These are phyloP conservation scores for Cyclospora cayetanensis DNA, from an alignment of 169 alveolate genomes.

Conservation along the genomic window DNA sequence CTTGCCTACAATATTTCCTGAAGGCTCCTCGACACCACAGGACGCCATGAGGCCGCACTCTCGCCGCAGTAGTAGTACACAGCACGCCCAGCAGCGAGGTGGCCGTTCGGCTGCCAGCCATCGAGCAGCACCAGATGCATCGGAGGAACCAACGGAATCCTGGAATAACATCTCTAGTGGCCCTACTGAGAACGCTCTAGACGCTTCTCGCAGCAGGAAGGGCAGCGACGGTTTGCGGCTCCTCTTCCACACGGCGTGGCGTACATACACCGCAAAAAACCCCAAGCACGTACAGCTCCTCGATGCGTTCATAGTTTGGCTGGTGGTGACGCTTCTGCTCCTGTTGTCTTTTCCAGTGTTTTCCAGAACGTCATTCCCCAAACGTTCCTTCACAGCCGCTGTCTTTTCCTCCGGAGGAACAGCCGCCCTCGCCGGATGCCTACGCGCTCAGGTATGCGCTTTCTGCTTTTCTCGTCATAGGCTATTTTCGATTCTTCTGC, in stretches of 20 bases:
- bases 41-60: too few relatives aligned
- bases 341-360: conserved; percentile 3
- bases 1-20: too few relatives aligned
- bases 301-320: background rate
- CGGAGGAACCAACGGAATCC: too few relatives aligned
- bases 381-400: conserved; percentile 35
- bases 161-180: background rate
- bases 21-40: too few relatives aligned
- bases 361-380: conserved; percentile 23
- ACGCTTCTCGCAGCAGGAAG: background rate
- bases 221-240: background rate
- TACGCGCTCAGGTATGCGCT: conserved; percentile 14
- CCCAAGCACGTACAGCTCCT: background rate
- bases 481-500: background rate
- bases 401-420: conserved; percentile 62
- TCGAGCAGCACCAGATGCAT: too few relatives aligned
- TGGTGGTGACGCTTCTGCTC: conserved; percentile 36
- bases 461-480: background rate
- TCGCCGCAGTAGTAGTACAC: too few relatives aligned
- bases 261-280: background rate
- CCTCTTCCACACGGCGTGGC: background rate
- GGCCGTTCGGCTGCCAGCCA: too few relatives aligned
- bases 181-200: background rate
- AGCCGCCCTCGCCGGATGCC: conserved; percentile 59
- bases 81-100: too few relatives aligned